Evolutionary conservation across 306 rosid species (phyloP).

Genomic region (Vigna radiata): DNA sequence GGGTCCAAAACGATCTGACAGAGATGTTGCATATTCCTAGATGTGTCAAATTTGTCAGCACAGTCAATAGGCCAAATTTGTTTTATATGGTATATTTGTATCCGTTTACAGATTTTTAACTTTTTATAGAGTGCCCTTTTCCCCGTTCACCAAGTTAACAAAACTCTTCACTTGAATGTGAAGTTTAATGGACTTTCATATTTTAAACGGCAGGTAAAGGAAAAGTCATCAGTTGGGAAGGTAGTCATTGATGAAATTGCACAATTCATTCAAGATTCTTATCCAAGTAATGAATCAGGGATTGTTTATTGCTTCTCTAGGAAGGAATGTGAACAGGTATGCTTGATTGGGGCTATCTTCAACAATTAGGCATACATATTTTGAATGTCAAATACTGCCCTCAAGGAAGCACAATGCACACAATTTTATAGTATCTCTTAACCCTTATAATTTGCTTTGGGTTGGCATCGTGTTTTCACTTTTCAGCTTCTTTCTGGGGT

Average conservation of each 20-base stretch:
- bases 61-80: constrained; percentile 92
- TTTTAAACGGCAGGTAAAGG: constrained; percentile 68
- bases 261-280: constrained; percentile 71
- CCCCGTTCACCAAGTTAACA: background rate
- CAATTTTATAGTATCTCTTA: constrained; percentile 26
- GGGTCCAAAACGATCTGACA: constrained; percentile 90
- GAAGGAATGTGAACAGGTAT: constrained; percentile 95
- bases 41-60: constrained; percentile 92
- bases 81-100: constrained; percentile 72
- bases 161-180: constrained; percentile 26
- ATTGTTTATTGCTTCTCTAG: constrained; percentile 95
- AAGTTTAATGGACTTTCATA: constrained; percentile 22
- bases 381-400: constrained; percentile 32
- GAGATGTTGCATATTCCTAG: constrained; percentile 92
- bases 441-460: constrained; percentile 27
- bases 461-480: background rate
- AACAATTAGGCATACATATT: constrained; percentile 25
- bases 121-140: background rate
- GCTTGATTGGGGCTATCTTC: constrained; percentile 34
- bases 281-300: constrained; percentile 82
- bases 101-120: background rate
- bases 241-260: constrained; percentile 84
- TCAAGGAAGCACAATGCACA: constrained; percentile 31
- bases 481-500: constrained; percentile 26
- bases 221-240: constrained; percentile 88